Evolutionary conservation across 768 basidiomycete species (phyloP).

Genomic region (Dacryopinax spathularia): DNA sequence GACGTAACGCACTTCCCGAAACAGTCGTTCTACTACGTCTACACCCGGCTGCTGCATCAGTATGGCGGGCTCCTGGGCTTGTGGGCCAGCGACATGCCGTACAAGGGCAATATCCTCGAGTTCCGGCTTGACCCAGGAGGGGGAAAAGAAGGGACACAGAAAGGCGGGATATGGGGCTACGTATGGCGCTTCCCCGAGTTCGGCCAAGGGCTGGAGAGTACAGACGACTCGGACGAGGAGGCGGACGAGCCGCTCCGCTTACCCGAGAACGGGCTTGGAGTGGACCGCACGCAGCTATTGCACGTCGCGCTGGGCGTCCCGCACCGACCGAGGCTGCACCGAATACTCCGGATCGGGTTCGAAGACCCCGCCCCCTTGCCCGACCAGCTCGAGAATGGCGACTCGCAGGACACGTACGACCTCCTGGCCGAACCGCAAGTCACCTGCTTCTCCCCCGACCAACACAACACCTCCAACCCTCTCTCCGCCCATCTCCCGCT

Average conservation of each 20-base stretch:
- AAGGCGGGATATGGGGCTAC: neutral
- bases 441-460: neutral
- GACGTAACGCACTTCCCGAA: neutral
- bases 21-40: neutral
- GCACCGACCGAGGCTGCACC: neutral
- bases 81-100: conserved; percentile 1
- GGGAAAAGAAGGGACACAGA: neutral
- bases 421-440: neutral
- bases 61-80: neutral
- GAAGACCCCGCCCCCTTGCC: neutral
- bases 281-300: neutral
- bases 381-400: neutral
- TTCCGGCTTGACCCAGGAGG: neutral
- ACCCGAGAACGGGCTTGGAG: neutral
- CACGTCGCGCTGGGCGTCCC: neutral
- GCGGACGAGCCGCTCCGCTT: neutral
- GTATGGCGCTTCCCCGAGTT: neutral
- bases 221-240: neutral
- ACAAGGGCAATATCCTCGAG: conserved; percentile 2
- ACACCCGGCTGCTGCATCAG: neutral
- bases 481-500: neutral
- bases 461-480: neutral
- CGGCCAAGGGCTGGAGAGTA: neutral
- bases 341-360: neutral
- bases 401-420: neutral